Evolutionary conservation across 2,329 filamentous ascomycete genomes (phyloP).

Genomic region (Clarireedia monteithiana): DNA sequence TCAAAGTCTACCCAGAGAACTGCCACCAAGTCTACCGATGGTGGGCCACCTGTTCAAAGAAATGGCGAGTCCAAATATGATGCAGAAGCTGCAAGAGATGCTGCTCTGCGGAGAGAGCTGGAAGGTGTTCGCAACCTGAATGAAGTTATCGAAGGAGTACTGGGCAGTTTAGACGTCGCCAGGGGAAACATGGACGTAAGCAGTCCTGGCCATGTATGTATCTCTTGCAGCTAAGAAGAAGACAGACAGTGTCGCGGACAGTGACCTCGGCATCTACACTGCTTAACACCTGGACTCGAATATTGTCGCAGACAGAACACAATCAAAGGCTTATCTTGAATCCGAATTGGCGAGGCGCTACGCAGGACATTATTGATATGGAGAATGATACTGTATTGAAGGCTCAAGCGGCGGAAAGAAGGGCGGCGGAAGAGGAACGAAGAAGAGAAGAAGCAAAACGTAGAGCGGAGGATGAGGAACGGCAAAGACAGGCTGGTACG

Average conservation of each 20-base stretch:
- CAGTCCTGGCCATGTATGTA: not conserved
- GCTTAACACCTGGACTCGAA: conserved; percentile 91
- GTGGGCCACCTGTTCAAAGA: conserved; percentile 22
- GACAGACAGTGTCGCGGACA: conserved; percentile 72
- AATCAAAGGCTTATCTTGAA: conserved; percentile 89
- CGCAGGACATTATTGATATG: conserved; percentile 75
- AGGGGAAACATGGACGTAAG: conserved; percentile 70
- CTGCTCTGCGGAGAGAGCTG: conserved; percentile 68
- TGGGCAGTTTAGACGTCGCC: conserved; percentile 62
- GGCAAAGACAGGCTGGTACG: conserved; percentile 36
- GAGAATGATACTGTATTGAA: conserved; percentile 70
- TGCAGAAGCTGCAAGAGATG: conserved; percentile 61
- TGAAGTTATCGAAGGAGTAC: conserved; percentile 71
- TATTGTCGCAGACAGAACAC: conserved; percentile 94
- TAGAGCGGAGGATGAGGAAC: conserved; percentile 52
- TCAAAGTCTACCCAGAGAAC: conserved; percentile 22
- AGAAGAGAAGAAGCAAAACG: conserved; percentile 63
- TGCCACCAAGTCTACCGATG: conserved; percentile 16
- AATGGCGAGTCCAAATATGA: conserved; percentile 49
- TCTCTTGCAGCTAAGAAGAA: conserved; percentile 12
- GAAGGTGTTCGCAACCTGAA: conserved; percentile 82
- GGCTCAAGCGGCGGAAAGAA: conserved; percentile 70
- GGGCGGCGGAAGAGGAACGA: conserved; percentile 70
- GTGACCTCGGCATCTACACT: conserved; percentile 82
- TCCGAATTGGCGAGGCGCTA: conserved; percentile 82